Evolutionary conservation across 2,329 filamentous ascomycete genomes (phyloP), one percentile per base, ranked within the genome.

Genomic region (Didymella sp.): DNA sequence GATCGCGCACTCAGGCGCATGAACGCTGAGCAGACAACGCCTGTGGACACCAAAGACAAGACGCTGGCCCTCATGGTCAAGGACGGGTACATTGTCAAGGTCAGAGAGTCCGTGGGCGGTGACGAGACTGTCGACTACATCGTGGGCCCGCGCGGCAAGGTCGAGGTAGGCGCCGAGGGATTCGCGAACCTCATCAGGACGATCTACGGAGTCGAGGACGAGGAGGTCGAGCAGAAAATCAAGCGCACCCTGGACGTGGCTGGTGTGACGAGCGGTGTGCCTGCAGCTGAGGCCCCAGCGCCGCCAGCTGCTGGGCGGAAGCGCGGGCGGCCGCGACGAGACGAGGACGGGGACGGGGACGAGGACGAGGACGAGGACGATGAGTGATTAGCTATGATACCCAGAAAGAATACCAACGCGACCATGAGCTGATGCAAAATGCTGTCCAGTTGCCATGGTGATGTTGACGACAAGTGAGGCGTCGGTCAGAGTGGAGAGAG

Each of bases 41-140:
- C 90, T 0, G 78, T 88, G 54, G 75, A 91, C 40, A 90, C 86
- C 69, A 96, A 91, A 1, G 90, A 96, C 6, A 82, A 86, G 49
- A 79, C 94, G 3, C 78, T 98, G 12, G 85, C 88, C 64, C 85
- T 85, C 48, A 88, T 98, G 80, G 84, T 88, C 62, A 88, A 85
- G 62, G 92, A 98, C 51, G 90, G 90, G 0, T 99, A 99, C 71
- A 79, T 99, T 2, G 82, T 92, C 31, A 89, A 86, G 62, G 83
- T 88, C 46, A 84, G 87, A 19, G 92, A 97, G 65, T 84, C 73
- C 62, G 77, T 77, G 22, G 13, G 22, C 1, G 91, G 90, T 24
- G 91, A 96, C 33, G 88, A 94, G 61, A 82, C 85, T 2, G 82
- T 92, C 7, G 92, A 91, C 44, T 99, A 91, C 84, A 85, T 90